Percentiles rank a stretch among this genome's conserved stretches.
Conservation (phyloP, 1,139 yeast genomes). For the Candida albicans region DNA sequence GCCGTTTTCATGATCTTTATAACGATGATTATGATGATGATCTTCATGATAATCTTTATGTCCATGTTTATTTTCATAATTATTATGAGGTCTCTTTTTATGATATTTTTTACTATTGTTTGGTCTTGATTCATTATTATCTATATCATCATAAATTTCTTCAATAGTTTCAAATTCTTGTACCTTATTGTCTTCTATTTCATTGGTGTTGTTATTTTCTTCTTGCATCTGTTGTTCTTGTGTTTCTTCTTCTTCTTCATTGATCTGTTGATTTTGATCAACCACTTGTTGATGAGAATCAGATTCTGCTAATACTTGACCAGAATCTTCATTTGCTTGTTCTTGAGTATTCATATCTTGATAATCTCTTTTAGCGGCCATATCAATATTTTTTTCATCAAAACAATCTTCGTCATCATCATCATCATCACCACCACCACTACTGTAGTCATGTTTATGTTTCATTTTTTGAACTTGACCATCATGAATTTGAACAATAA, state of each 20-base stretch:
- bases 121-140: neutral
- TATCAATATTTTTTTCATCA: neutral
- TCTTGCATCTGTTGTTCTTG: constrained; percentile 5
- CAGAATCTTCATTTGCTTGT: constrained; percentile 6
- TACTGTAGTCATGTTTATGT: neutral
- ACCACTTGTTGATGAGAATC: constrained; percentile 4
- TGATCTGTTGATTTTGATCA: neutral
- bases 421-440: constrained; percentile 2
- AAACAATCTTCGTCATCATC: constrained; percentile 3
- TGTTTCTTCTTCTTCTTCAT: neutral
- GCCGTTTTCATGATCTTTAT: constrained; percentile 3
- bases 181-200: neutral
- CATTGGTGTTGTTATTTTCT: neutral
- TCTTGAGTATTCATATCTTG: neutral
- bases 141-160: constrained; percentile 7
- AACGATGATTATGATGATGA: constrained; percentile 4
- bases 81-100: neutral
- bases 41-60: constrained; percentile 3
- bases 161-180: constrained; percentile 10
- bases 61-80: constrained; percentile 3
- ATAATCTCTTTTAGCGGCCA: neutral
- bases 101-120: neutral
- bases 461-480: constrained; percentile 31
- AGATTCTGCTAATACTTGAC: constrained; percentile 6
- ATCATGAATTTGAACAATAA: constrained; percentile 29